Percentiles rank a stretch among this genome's conserved stretches.
Conservation (phyloP, 2,329 filamentous ascomycete species). For the Thelonectria rubi region DNA sequence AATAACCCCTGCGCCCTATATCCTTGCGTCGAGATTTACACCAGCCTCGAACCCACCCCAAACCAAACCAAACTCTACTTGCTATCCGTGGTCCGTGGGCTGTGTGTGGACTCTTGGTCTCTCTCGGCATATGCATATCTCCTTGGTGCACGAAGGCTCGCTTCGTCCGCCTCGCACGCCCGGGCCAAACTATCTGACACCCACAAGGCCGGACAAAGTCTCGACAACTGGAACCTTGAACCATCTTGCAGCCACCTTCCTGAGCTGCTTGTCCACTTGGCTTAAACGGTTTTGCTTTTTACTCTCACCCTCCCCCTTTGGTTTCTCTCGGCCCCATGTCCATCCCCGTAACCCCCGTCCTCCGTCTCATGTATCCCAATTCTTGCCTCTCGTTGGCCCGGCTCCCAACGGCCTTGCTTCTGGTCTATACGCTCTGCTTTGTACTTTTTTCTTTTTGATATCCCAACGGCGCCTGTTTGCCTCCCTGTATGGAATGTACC, state of each 20-base stretch:
- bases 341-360: constrained; percentile 12
- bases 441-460: constrained; percentile 25
- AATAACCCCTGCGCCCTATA: constrained; percentile 24
- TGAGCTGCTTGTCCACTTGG: constrained; percentile 29
- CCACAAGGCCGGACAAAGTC: constrained; percentile 35
- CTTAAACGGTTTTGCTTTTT: constrained; percentile 36
- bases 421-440: constrained; percentile 27
- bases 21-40: constrained; percentile 24
- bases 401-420: constrained; percentile 29
- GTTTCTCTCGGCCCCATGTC: constrained; percentile 5
- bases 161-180: constrained; percentile 36
- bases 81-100: constrained; percentile 23
- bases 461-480: constrained; percentile 30
- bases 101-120: constrained; percentile 31
- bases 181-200: constrained; percentile 35
- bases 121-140: constrained; percentile 42
- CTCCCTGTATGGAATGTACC: constrained; percentile 25
- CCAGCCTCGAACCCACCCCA: constrained; percentile 11
- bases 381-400: constrained; percentile 40
- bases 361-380: constrained; percentile 28
- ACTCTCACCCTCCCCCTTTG: constrained; percentile 42
- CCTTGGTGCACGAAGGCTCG: constrained; percentile 32
- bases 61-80: constrained; percentile 22
- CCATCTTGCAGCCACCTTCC: constrained; percentile 39
- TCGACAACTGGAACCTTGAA: constrained; percentile 35